Base-by-base conservation (phyloP, 73 alveolate species). In the Paramecium primaurelia region DNA sequence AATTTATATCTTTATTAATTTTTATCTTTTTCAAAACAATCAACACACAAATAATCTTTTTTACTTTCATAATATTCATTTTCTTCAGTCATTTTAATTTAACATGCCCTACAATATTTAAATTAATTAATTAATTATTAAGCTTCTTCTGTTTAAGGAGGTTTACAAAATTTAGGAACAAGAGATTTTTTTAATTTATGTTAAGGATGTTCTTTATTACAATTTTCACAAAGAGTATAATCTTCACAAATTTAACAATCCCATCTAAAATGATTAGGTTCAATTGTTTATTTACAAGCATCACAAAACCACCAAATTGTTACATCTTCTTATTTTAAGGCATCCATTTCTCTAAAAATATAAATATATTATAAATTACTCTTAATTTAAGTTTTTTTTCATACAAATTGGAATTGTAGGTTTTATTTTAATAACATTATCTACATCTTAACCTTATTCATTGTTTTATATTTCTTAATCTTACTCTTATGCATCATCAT, bases 231-330 rank as follows among this genome's bases (percentile, higher is more conserved):
- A 85, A 98, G 96, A 8, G 99, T 95, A 95, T 94, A 98, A 94
- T 98, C 97, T 59, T 97, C 99, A 87, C 99, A 98, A 40, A 95
- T 92, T 68, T 91, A 86, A 93, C 99, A 98, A 92, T 98, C 99
- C 86, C 96, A 98, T 92, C 99, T 96, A 64, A 93, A 95, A 92
- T 95, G 93, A n/a, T 98, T 98, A 68, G 95, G 99, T 42, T 97
- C 94, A 47, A 98, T 94, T 1, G 99, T 97, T 75, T 96, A 94
- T 95, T 95, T 95, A 92, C 99, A 98, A n/a, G 94, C 93, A 88
- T 98, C 99, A 88, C 99, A 98, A 64, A 94, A 95, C 97, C 96
- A 98, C 99, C 99, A 98, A 59, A 95, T 94, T 51, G 96, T 95
- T 28, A 95, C 95, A 37, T 92, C 95, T 28, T 97, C 98, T 60